Conservation (phyloP, 306 rosid species). For the Delonix regia region DNA sequence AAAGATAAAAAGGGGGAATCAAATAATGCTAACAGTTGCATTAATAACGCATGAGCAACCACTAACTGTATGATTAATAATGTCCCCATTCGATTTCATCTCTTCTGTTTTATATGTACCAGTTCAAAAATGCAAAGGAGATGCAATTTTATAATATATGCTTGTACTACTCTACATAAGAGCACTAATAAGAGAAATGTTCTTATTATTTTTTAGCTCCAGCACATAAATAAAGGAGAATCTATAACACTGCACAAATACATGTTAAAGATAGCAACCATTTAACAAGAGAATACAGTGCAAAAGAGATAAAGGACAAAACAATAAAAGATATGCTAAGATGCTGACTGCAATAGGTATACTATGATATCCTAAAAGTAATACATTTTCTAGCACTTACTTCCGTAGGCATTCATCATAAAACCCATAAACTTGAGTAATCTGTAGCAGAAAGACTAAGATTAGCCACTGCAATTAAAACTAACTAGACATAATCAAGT, state of each 20-base stretch:
- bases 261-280: not conserved
- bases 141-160: not conserved
- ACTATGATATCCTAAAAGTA: not conserved
- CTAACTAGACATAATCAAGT: not conserved
- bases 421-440: constrained; percentile 25
- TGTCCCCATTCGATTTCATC: not conserved
- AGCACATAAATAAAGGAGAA: not conserved
- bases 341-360: not conserved
- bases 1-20: constrained; percentile 46
- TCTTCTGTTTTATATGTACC: not conserved
- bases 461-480: not conserved
- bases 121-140: constrained; percentile 5
- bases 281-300: not conserved
- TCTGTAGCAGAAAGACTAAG: not conserved
- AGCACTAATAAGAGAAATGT: not conserved
- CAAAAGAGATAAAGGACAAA: not conserved
- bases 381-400: not conserved
- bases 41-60: not conserved
- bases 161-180: not conserved
- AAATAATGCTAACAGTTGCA: not conserved
- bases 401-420: constrained; percentile 12
- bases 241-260: too few species aligned
- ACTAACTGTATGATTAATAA: not conserved
- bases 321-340: not conserved
- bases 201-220: too few species aligned